Base-by-base conservation (phyloP, 306 rosid genomes). In the Fragaria vesca region DNA sequence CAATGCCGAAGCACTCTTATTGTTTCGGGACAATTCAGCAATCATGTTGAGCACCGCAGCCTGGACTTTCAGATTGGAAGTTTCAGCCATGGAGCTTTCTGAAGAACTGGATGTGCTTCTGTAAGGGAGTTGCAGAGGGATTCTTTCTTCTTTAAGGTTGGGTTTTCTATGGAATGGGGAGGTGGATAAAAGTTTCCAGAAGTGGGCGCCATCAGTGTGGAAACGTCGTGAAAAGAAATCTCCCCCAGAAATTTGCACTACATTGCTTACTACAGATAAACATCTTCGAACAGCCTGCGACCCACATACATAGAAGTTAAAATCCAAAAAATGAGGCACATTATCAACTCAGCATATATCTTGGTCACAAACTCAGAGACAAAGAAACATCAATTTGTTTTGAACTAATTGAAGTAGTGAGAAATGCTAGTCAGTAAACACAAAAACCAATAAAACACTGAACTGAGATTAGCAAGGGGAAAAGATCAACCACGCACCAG, bases 141-240 rank as follows among this genome's bases (percentile, higher is more conserved):
- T 69, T 69, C 57, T 85, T 72, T 91, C 95, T 36, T 89, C 90
- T 80, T 87, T 91, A 47, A 66, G 42, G 68, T 74, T 69, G 57
- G 82, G 58, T 72, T 77, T 88, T 76, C 83, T 90, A 12, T 81
- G 82, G 82, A 87, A 91, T 26, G 98, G 93, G 46, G 98, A 88
- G 15, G 83, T 80, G 26, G 89, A 84, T 30, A 93, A 84, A 77
- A 91, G 96, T 76, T 90, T 91, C 96, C 97, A 93, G 80, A 93
- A 84, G 89, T 87, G 93, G 75, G 63, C 42, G 63, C 97, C 98
- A 11, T 91, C 96, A 6, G 92, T 88, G 18, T 78, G 85, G 86
- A 95, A 87, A 43, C 96, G 97, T 3, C 97, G 97, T 6, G 93
- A 81, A 83, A 95, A 95, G 91, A 92, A 95, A 83, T 89, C 89